phyloP scores from a whole-genome alignment of 495 filamentous ascomycete species.

The Trichocladium antarcticum region DNA sequence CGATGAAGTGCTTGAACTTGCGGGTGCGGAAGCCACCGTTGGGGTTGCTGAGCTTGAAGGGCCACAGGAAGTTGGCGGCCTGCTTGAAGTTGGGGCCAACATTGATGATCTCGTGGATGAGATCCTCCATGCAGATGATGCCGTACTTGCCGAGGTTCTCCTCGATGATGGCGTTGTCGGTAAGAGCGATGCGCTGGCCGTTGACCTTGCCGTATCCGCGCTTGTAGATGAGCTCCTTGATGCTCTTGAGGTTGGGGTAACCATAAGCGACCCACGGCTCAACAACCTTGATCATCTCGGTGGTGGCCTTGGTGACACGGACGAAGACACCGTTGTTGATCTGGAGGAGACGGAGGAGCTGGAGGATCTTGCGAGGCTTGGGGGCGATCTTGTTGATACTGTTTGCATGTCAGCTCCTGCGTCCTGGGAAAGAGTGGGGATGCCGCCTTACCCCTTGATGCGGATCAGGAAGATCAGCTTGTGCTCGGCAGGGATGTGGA shows the following conservation, averaged over 20 bases:
- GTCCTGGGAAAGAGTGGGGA: background rate
- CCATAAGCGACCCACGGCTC: conserved; percentile 98
- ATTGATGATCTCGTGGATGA: conserved; percentile 98
- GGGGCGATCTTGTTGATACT: conserved; percentile 99
- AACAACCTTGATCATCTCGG: conserved; percentile 95
- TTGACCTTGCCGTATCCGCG: conserved; percentile 96
- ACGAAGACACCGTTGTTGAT: conserved; percentile 99
- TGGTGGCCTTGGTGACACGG: conserved; percentile 92
- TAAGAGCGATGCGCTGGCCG: conserved; percentile 89
- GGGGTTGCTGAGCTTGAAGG: conserved; percentile 98
- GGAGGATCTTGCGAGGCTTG: conserved; percentile 99
- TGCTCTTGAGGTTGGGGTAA: conserved; percentile 96
- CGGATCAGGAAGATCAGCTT: conserved; percentile 97
- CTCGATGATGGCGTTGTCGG: conserved; percentile 97
- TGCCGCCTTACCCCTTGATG: conserved; percentile 73
- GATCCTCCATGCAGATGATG: conserved; percentile 98
- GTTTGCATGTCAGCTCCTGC: conserved; percentile 3
- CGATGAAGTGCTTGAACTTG: conserved; percentile 99
- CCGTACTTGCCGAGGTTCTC: conserved; percentile 91
- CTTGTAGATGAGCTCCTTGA: conserved; percentile 99
- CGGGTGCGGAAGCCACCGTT: conserved; percentile 87
- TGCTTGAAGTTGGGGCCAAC: conserved; percentile 99
- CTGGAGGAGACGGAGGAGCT: conserved; percentile 96
- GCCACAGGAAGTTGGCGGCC: conserved; percentile 99
- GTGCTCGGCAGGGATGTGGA: conserved; percentile 86